Base-by-base conservation (phyloP, 768 basidiomycete species). In the Suillus decipiens region DNA sequence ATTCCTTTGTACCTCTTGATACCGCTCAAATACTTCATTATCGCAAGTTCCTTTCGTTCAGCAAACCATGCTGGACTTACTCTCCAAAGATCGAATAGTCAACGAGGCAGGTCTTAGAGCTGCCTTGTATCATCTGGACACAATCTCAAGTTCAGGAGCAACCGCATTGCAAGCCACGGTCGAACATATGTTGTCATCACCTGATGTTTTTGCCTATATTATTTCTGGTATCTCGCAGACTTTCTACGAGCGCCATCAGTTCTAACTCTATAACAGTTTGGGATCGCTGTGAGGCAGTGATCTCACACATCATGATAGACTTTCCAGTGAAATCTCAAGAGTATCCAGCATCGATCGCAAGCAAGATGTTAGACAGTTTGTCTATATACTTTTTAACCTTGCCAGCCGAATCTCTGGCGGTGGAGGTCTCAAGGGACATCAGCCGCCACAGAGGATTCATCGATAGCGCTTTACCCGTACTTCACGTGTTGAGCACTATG, bases 291-390 rank as follows among this genome's bases (percentile, higher is more conserved):
- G 54, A 37, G 28, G 17, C 39, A 22, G 19, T 78, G 28, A 62
- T 67, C 45, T 22, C 39, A 42, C 75, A 68, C 69, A 75, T 82
- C 34, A 19, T 80, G 19, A 64, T 71, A 17, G 59, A 63, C 17
- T 81, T 78, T 59, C 80, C 79, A 1, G 61, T 54, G 0, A 67
- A 67, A 47, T 64, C 70, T 8, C 65, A 66, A 15, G 68, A 62
- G 17, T 67, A 74, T 53, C 61, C 54, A 15, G 10, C 51, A 3
- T 77, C 78, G 3, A 61, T 24, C 31, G 61, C 69, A 15, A 54
- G 41, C 33, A 62, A 51, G 22, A 58, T 79, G 33, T 65, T 79
- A 43, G 64, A 47, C 11, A 61, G 64, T 24, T 62, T 80, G 41
- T 73, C 74, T 4, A 63, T 67, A 14, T 64, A 60, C 61, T 57